Evolutionary conservation across 768 basidiomycete species (phyloP), one percentile per base, ranked within the genome.

Genomic region (Tulasnella sp.): DNA sequence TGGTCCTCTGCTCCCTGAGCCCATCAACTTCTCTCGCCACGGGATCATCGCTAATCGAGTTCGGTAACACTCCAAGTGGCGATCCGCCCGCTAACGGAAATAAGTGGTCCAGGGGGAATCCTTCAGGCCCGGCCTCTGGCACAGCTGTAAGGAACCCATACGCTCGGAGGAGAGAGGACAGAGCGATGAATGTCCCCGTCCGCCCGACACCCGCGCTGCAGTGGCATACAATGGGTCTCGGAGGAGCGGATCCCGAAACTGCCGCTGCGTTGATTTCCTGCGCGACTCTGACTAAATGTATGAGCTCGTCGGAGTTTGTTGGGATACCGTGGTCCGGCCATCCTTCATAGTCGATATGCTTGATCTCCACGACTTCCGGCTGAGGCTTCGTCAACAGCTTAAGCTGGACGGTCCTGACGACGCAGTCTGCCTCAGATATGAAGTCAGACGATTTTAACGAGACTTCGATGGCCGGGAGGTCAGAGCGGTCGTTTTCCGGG

Each of bases 261-360:
- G 32, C 17, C 1, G 65, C 16, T 40, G 39, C 67, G 65, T 68
- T 67, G 32, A 67, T 44, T 5, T 67, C 65, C 22, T 69, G 29
- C 12, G 26, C 66, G 3, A 67, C 41, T 32, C 47, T 67, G n/a
- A 65, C 72, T 14, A 73, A 34, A 29, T 35, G 35, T 14, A 47
- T 36, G 59, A 73, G 64, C 34, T 73, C 41, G 29, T 62, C 42
- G 34, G 44, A 29, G n/a, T 68, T 40, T 19, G 34, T 32, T 11
- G 92, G 92, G n/a, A 94, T 86, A 34, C 91, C 90, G 75, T 92
- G 88, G 78, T 94, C 92, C 17, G 92, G 92, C 92, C 92, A 94
- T 2, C 88, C 87, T 22, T 82, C 80, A 77, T 89, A 94, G 39
- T 92, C 79, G 79, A 94, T 75, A 77, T 94, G 92, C 64, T 85